phyloP scores from a whole-genome alignment of 768 basidiomycete genomes.

The Galerina sulciceps region DNA sequence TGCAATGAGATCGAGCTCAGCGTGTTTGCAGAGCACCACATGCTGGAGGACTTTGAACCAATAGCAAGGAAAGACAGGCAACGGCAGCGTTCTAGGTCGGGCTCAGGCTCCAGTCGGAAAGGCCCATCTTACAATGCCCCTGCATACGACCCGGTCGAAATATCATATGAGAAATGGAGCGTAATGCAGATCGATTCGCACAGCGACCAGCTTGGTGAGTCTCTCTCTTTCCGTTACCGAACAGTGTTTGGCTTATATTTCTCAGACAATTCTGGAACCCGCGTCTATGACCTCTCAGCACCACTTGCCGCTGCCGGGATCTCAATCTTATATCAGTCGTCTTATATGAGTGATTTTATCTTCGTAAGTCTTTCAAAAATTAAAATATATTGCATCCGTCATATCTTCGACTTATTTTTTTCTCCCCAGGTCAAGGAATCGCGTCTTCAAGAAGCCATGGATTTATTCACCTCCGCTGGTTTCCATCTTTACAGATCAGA shows the following conservation, averaged over 20 bases:
- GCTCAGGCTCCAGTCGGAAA: conserved; percentile 36
- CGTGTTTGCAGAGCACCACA: conserved; percentile 66
- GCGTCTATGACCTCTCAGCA: conserved; percentile 77
- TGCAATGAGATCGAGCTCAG: conserved; percentile 82
- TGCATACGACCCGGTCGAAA: conserved; percentile 58
- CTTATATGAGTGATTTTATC: conserved; percentile 84
- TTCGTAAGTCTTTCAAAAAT: conserved; percentile 52
- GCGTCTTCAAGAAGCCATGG: conserved; percentile 65
- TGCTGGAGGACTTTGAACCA: conserved; percentile 61
- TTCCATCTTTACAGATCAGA: conserved; percentile 66
- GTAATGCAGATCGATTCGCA: conserved; percentile 85
- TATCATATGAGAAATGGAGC: conserved; percentile 76
- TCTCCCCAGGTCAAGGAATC: conserved; percentile 63
- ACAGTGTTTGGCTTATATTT: conserved; percentile 10
- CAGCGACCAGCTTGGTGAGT: conserved; percentile 66
- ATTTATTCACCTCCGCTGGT: conserved; percentile 61
- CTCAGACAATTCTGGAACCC: conserved; percentile 69
- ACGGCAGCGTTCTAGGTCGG: conserved; percentile 44
- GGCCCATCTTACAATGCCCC: conserved; percentile 19
- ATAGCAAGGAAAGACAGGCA: conserved; percentile 63
- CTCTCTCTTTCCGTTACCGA: conserved; percentile 3
- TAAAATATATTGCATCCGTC: background rate
- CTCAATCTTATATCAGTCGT: conserved; percentile 82
- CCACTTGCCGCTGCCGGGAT: conserved; percentile 78
- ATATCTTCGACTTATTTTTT: conserved; percentile 12